Conservation (phyloP, 257 asterid genomes). For the Scutellaria barbata region DNA sequence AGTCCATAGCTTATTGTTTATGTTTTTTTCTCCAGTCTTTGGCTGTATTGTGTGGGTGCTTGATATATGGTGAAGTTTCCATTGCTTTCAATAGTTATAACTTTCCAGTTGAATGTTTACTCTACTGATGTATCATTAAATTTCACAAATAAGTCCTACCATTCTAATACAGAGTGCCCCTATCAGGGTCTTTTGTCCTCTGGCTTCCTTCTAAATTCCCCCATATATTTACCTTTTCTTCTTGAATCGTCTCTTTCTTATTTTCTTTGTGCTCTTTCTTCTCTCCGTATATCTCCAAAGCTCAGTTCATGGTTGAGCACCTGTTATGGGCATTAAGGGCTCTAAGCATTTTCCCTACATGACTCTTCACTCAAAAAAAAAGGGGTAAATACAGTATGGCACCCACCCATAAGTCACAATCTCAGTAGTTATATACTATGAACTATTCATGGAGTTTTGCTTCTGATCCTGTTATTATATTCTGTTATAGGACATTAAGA, state of each 20-base stretch:
- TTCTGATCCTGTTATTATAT: conserved; percentile 1
- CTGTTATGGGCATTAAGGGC: background rate
- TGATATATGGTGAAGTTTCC: background rate
- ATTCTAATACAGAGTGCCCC: background rate
- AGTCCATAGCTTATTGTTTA: background rate
- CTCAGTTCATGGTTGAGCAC: background rate
- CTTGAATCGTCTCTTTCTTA: background rate
- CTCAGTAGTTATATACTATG: background rate
- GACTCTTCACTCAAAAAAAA: background rate
- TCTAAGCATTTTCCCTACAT: conserved; percentile 26
- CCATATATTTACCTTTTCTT: conserved; percentile 1
- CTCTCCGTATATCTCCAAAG: background rate
- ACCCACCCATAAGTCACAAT: background rate
- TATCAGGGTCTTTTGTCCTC: background rate
- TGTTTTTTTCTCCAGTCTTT: conserved; percentile 2
- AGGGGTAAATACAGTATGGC: background rate
- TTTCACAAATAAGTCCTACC: background rate
- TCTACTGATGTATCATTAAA: background rate
- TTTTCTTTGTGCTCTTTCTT: background rate
- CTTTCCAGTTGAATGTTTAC: background rate
- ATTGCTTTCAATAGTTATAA: background rate
- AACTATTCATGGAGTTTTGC: conserved; percentile 15
- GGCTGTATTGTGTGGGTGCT: background rate
- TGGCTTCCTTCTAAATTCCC: conserved; percentile 9
- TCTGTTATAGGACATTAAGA: background rate